phyloP scores from a whole-genome alignment of 2,329 filamentous ascomycete genomes.

The Pseudocercospora crystallina region DNA sequence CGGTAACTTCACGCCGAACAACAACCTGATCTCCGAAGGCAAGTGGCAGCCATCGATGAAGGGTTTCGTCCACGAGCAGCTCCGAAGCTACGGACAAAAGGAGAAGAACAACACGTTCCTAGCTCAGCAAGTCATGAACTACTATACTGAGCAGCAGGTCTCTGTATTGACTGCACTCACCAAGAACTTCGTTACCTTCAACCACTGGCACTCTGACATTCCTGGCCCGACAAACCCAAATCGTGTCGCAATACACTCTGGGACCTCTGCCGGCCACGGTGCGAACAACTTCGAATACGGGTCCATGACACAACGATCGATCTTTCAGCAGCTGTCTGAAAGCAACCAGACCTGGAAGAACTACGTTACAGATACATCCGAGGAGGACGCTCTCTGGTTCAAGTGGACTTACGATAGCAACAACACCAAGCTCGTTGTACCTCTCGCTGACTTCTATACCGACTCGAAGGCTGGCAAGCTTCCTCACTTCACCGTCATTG shows the following conservation, averaged over 20 bases:
- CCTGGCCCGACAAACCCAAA: conserved; percentile 44
- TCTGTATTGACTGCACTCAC: conserved; percentile 37
- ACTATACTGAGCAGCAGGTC: conserved; percentile 39
- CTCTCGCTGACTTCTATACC: conserved; percentile 25
- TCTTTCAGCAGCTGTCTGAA: conserved; percentile 40
- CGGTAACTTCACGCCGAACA: conserved; percentile 38
- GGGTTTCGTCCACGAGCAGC: conserved; percentile 42
- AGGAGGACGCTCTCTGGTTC: conserved; percentile 37
- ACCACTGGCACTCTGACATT: conserved; percentile 40
- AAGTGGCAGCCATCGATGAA: conserved; percentile 35
- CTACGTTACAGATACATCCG: conserved; percentile 41
- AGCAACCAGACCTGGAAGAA: conserved; percentile 43
- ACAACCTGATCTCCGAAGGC: conserved; percentile 30
- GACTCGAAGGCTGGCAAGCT: conserved; percentile 29
- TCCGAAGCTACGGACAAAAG: conserved; percentile 38
- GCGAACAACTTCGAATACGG: conserved; percentile 35
- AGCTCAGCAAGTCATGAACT: conserved; percentile 36
- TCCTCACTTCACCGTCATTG: conserved; percentile 30
- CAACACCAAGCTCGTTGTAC: conserved; percentile 34
- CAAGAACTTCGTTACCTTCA: conserved; percentile 41
- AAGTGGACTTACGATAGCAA: conserved; percentile 41
- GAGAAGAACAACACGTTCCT: conserved; percentile 37
- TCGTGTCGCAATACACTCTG: conserved; percentile 35
- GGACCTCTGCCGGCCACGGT: conserved; percentile 38
- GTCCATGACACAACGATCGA: conserved; percentile 37